phyloP scores from a whole-genome alignment of 257 asterid species.

The Solanum virginianum region DNA sequence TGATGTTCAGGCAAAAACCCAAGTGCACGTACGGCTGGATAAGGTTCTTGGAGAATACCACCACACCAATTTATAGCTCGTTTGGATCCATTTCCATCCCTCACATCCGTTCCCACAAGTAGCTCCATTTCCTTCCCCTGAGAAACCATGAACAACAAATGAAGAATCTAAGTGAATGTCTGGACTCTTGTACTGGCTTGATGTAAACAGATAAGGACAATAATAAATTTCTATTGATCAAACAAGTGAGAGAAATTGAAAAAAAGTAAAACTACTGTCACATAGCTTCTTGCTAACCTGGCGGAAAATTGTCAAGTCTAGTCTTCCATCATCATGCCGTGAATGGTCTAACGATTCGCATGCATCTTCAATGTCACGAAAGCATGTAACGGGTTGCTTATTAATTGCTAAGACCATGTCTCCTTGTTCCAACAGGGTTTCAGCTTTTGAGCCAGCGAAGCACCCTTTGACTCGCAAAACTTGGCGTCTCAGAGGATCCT shows the following conservation, averaged over 20 bases:
- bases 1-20: constrained; percentile 96
- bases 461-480: constrained; percentile 93
- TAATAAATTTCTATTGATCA: background rate
- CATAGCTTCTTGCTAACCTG: constrained; percentile 36
- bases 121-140: constrained; percentile 90
- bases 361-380: constrained; percentile 80
- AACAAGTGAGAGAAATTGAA: background rate
- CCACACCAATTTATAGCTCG: constrained; percentile 97
- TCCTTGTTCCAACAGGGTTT: constrained; percentile 66
- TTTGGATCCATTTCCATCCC: constrained; percentile 88
- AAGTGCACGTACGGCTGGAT: constrained; percentile 93
- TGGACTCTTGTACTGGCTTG: background rate
- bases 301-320: constrained; percentile 76
- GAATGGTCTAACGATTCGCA: constrained; percentile 60
- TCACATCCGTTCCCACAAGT: constrained; percentile 84
- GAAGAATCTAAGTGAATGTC: background rate
- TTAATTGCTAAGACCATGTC: constrained; percentile 96
- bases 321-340: constrained; percentile 34
- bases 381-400: constrained; percentile 84
- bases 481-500: constrained; percentile 88
- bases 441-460: constrained; percentile 87
- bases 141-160: constrained; percentile 4
- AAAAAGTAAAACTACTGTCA: background rate
- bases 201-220: background rate
- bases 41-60: constrained; percentile 87